A percentile compares a stretch with the other conserved stretches of the same genome.
Conservation (phyloP, 148 eudicot genomes). For the Rhododendron griersonianum region DNA sequence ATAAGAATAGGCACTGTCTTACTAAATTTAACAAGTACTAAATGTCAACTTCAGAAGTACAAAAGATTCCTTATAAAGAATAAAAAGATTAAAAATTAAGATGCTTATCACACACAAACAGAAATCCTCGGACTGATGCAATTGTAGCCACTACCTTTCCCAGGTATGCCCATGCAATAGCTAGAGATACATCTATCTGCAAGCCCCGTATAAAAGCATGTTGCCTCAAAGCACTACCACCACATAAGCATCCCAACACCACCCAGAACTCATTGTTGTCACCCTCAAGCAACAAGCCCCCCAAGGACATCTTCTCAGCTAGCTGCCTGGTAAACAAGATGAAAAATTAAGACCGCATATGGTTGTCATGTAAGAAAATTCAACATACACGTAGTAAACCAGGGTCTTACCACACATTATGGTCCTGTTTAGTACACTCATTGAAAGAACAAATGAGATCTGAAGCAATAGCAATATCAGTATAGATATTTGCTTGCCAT, state of each 20-base stretch:
- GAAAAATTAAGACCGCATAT: constrained; percentile 9
- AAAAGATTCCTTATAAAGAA: neutral
- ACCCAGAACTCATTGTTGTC: constrained; percentile 88
- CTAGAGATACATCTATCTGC: constrained; percentile 89
- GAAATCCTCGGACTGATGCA: no score
- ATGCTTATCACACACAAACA: neutral
- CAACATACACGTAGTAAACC: neutral
- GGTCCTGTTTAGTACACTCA: constrained; percentile 32
- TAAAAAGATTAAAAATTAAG: neutral
- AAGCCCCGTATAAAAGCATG: constrained; percentile 84
- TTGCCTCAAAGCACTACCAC: constrained; percentile 62
- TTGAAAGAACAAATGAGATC: constrained; percentile 49
- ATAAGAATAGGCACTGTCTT: neutral
- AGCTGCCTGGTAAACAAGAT: constrained; percentile 50
- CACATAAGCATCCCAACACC: constrained; percentile 70
- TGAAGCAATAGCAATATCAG: constrained; percentile 73
- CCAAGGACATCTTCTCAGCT: constrained; percentile 90
- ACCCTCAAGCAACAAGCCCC: constrained; percentile 86
- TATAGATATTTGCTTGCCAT: constrained; percentile 83
- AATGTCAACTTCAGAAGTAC: neutral
- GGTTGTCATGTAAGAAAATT: neutral
- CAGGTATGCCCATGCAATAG: constrained; percentile 97
- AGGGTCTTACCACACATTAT: constrained; percentile 47
- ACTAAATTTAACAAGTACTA: neutral
- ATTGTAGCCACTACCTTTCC: constrained; percentile 56